Percentiles rank a stretch among this genome's conserved stretches.
Conservation (phyloP, 78 protist genomes). For the Polysphondylium violaceum region DNA sequence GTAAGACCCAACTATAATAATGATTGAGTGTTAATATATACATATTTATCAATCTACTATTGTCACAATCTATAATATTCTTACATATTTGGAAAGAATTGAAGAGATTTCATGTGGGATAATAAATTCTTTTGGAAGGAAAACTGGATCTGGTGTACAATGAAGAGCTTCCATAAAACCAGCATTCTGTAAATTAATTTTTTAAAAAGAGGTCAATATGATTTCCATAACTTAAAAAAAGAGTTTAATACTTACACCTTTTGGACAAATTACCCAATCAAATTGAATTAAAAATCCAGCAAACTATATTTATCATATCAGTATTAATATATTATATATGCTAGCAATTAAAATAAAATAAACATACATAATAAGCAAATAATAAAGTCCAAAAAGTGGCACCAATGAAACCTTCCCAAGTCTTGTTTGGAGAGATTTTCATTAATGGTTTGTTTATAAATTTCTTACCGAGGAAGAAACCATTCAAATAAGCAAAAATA, state of each 20-base stretch:
- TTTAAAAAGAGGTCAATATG: neutral
- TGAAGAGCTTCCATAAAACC: conserved; percentile 55
- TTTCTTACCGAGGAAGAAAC: conserved; percentile 91
- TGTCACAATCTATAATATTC: neutral
- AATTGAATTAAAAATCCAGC: conserved; percentile 44
- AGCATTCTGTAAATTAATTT: neutral
- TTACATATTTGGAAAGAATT: conserved; percentile 33
- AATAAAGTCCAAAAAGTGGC: conserved; percentile 91
- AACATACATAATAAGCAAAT: conserved; percentile 80
- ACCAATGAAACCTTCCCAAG: conserved; percentile 98
- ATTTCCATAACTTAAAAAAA: too few species aligned
- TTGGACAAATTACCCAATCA: conserved; percentile 68
- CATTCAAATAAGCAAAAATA: conserved; percentile 93
- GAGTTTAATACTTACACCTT: conserved; percentile 36
- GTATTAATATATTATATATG: neutral
- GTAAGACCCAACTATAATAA: conserved; percentile 36
- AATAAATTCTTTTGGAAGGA: conserved; percentile 39
- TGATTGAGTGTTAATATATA: neutral
- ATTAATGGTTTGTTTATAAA: conserved; percentile 89
- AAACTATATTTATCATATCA: conserved; percentile 13
- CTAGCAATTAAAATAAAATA: neutral
- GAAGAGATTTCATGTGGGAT: conserved; percentile 47
- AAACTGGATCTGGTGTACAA: conserved; percentile 62
- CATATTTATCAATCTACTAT: neutral
- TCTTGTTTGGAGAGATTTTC: conserved; percentile 95